Evolutionary conservation across 2,329 filamentous ascomycete genomes (phyloP).

Genomic region (Alternaria hordeiaustralica): DNA sequence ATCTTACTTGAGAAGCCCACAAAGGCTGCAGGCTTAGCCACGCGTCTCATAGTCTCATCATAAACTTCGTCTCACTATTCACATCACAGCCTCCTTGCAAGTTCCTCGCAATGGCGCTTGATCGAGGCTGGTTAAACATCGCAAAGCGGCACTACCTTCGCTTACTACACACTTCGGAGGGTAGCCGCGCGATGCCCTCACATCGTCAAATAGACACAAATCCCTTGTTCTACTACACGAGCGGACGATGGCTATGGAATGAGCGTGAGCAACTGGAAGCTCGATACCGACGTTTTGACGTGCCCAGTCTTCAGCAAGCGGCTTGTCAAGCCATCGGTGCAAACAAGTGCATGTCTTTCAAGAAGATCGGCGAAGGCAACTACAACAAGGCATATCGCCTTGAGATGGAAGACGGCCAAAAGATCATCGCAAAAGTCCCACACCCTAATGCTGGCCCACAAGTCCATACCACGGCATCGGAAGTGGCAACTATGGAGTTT

Average conservation of each 20-base stretch:
- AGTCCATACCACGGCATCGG: conserved; percentile 29
- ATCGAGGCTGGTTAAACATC: conserved; percentile 3
- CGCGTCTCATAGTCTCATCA: background rate
- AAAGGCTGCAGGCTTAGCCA: background rate
- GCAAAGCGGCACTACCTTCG: conserved; percentile 15
- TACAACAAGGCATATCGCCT: conserved; percentile 30
- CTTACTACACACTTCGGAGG: conserved; percentile 14
- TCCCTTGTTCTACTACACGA: conserved; percentile 31
- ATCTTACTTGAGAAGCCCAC: background rate
- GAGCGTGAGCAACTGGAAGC: conserved; percentile 25
- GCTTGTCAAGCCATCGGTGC: conserved; percentile 23
- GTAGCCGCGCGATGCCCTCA: conserved; percentile 6
- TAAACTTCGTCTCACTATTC: background rate
- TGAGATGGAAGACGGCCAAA: conserved; percentile 24
- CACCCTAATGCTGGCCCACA: conserved; percentile 32
- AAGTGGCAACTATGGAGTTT: conserved; percentile 40
- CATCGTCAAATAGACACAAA: conserved; percentile 12
- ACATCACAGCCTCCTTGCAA: background rate
- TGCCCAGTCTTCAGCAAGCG: conserved; percentile 23
- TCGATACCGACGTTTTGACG: conserved; percentile 26
- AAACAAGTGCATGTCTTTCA: conserved; percentile 16
- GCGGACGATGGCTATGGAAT: conserved; percentile 33
- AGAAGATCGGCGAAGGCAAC: conserved; percentile 32
- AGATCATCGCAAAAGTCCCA: conserved; percentile 35
- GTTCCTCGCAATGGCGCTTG: background rate